These are phyloP conservation scores for Phytopythium montanum DNA, from an alignment of 352 stramenopile species.

Conservation along the genomic window DNA sequence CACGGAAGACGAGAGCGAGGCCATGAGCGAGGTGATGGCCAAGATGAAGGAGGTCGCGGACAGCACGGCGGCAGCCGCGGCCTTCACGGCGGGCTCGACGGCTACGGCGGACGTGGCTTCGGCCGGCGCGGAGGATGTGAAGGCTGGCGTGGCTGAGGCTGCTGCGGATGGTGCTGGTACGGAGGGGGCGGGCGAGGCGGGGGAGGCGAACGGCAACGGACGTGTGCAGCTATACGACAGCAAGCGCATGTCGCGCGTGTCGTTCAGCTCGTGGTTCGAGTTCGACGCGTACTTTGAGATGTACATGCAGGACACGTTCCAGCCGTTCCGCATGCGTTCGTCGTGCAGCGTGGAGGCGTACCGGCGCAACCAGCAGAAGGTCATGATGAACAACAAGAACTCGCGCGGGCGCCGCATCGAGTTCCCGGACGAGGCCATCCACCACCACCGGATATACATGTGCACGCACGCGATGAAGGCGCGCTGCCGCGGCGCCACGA, in stretches of 20 bases:
- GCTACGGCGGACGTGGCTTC: constrained; percentile 12
- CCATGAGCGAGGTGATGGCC: constrained; percentile 59
- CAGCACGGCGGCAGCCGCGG: constrained; percentile 29
- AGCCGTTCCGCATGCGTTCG: constrained; percentile 84
- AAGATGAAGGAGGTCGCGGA: constrained; percentile 54
- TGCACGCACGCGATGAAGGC: constrained; percentile 87
- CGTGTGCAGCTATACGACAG: constrained; percentile 67
- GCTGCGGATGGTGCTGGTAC: constrained; percentile 13
- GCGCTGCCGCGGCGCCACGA: constrained; percentile 69
- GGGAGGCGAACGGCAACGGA: constrained; percentile 9
- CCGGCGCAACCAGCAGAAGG: constrained; percentile 81
- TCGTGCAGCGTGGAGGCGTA: constrained; percentile 83
- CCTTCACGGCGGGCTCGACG: constrained; percentile 26
- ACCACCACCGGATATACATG: constrained; percentile 89
- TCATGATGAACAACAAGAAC: constrained; percentile 88
- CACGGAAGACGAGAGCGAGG: constrained; percentile 50
- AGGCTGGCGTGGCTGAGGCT: background rate
- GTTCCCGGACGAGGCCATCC: constrained; percentile 76
- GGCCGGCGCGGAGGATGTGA: background rate
- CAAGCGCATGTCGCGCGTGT: constrained; percentile 82
- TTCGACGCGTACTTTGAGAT: constrained; percentile 86
- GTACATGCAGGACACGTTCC: constrained; percentile 88
- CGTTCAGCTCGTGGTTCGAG: constrained; percentile 86
- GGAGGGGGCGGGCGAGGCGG: constrained; percentile 1
- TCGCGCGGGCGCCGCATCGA: constrained; percentile 73